These are phyloP conservation scores for Polytrichum commune DNA, from an alignment of 225 moss, liverwort and hornwort species.

Conservation along the genomic window DNA sequence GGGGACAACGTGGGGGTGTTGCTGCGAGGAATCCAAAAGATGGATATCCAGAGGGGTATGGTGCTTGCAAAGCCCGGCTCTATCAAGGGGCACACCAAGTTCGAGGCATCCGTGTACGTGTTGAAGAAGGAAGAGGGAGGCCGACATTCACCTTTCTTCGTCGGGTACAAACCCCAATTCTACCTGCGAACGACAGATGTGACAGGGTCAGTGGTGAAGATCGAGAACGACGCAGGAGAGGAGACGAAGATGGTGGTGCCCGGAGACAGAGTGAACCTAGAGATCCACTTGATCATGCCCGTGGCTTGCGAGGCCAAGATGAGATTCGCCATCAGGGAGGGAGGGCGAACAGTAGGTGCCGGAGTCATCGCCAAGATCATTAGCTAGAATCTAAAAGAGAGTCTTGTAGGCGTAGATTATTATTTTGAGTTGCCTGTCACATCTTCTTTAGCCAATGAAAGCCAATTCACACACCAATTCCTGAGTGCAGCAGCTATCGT, in stretches of 20 bases:
- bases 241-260: conserved; percentile 66
- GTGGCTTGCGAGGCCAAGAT: conserved; percentile 50
- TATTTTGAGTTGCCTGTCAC: no score
- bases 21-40: conserved; percentile 54
- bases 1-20: conserved; percentile 63
- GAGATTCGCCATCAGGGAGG: conserved; percentile 63
- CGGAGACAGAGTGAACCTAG: conserved; percentile 53
- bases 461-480: no score
- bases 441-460: no score
- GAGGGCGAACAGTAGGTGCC: conserved; percentile 64
- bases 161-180: conserved; percentile 60
- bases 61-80: conserved; percentile 61
- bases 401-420: no score
- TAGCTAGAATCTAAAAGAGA: background rate
- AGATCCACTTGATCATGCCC: conserved; percentile 45
- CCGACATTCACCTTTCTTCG: conserved; percentile 57
- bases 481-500: no score
- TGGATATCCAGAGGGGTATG: conserved; percentile 54
- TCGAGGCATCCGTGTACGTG: conserved; percentile 61
- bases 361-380: conserved; percentile 60
- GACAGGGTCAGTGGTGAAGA: conserved; percentile 39
- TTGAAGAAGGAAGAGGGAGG: conserved; percentile 70
- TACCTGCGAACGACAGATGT: conserved; percentile 65
- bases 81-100: conserved; percentile 35
- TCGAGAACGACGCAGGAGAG: conserved; percentile 19